Evolutionary conservation across 306 rosid species (phyloP), one percentile per base, ranked within the genome.

Genomic region (Heteromeles arbutifolia): DNA sequence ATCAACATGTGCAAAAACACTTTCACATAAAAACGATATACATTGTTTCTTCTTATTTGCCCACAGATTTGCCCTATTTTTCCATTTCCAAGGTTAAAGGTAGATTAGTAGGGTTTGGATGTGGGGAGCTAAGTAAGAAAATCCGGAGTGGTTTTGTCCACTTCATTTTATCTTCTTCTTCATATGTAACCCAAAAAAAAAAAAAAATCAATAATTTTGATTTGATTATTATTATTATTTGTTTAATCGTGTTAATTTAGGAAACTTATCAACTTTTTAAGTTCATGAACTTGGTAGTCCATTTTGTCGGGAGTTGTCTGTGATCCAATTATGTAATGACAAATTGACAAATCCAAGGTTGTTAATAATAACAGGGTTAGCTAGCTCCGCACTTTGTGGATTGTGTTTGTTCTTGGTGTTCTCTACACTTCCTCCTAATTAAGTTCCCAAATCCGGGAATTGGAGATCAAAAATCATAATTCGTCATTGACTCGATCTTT

Each of bases 141-240:
- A 83, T 72, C 89, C 90, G 93, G 96, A 91, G 87, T 84, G 93
- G 82, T 84, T 93, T 86, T 86, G 71, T 75, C 88, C 90, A 81
- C 88, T 62, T 31, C n/a, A 9, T 56, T 10, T 56, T 59, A 25
- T 25, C 54, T 15, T 5, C 53, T 45, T 45, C 54, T 48, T 48
- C 8, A 17, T 48, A 5, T 15, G 21, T 5, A 25, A 61, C 65
- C 1, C 11, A 5, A 6, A 12, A 24, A 8, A 3, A 4, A 24
- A 5, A 6, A 12, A 24, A 8, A 3, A 0, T 13, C 32, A 24
- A 56, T 6, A 31, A 31, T 18, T 64, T 1, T 64, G 24, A 25
- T 56, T 56, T 8, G 3, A 22, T 69, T 9, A 28, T 17, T 65
- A 15, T 29, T 19, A 19, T 29, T 50, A 21, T 58, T 73, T 39